Percentiles rank a stretch among this genome's conserved stretches.
These are phyloP conservation scores for Trypanosoma conorhini DNA, from an alignment of 208 protist species.

Conservation along the genomic window DNA sequence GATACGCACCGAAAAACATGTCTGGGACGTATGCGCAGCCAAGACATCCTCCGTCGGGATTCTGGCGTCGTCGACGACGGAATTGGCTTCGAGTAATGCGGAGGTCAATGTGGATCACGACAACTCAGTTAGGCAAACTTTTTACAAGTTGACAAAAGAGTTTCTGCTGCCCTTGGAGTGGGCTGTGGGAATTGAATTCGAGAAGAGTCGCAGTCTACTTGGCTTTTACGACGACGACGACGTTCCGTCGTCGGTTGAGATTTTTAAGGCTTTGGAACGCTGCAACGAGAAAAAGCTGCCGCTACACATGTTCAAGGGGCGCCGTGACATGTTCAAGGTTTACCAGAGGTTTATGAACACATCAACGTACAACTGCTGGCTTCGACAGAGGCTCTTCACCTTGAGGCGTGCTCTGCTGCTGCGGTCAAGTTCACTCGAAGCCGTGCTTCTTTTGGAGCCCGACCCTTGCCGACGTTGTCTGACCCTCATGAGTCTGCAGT, in stretches of 20 bases:
- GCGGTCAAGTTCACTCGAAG: slow-evolving; percentile 12
- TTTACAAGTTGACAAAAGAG: slow-evolving; percentile 19
- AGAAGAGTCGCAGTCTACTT: slow-evolving; percentile 5
- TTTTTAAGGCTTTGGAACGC: slow-evolving; percentile 6
- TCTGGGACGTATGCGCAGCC: slow-evolving; percentile 1
- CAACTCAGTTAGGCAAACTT: slow-evolving; percentile 12
- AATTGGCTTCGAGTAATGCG: background rate
- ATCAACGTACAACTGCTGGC: slow-evolving; percentile 21
- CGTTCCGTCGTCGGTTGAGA: background rate
- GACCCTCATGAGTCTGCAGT: slow-evolving; percentile 19
- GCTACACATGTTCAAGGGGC: slow-evolving; percentile 26
- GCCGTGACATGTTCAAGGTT: slow-evolving; percentile 28
- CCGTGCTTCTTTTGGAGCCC: slow-evolving; percentile 18
- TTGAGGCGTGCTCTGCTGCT: slow-evolving; percentile 13
- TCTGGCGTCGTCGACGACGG: background rate
- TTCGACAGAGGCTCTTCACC: slow-evolving; percentile 11
- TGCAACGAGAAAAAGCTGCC: background rate
- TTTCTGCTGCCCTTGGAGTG: slow-evolving; percentile 14
- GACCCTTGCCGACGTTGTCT: slow-evolving; percentile 6
- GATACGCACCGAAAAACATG: slow-evolving; percentile 23
- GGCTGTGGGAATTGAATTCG: slow-evolving; percentile 17
- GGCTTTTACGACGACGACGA: slow-evolving; percentile 12
- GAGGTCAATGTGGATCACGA: background rate
- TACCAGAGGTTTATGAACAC: slow-evolving; percentile 32
- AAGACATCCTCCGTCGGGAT: background rate